Evolutionary conservation across 306 rosid species (phyloP), one percentile per base, ranked within the genome.

Genomic region (Herpetospermum pedunculosum): DNA sequence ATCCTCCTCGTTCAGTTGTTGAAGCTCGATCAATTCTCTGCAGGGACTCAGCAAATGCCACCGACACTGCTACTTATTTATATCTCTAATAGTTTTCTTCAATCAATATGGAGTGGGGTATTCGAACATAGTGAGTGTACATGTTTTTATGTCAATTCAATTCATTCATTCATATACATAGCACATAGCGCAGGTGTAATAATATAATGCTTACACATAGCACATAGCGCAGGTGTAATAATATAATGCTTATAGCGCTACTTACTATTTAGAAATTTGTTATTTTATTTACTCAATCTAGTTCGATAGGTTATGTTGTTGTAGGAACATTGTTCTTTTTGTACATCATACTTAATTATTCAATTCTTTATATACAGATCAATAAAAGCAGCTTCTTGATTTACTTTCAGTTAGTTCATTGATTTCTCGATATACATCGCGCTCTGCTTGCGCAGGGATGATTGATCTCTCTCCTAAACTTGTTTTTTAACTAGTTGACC

Each of bases 21-120:
- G 98, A 94, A 91, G 98, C 98, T 12, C 76, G 97, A 23, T 91
- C 98, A 55, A 94, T 94, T 81, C 98, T 94, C 70, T 85, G 88
- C 52, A 85, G 88, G 82, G 98, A 94, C 86, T 77, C 94, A 4
- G 76, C 91, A 65, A 86, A 88, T 76, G 86, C 88, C 64, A 43
- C 80, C 8, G 95, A 91, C 72, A 76, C 92, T 44, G 85, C 92
- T 6, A 68, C 81, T 53, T 91, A 85, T 78, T 86, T 86, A 69
- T 94, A 84, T 60, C 82, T 86, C 37, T 89, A 83, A 74, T 35
- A 9, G 13, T 18, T 29, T 63, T 44, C 13, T 26, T 11, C 73
- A 68, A 68, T 25, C n/a, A n/a, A n/a, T n/a, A n/a, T n/a, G n/a
- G n/a, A n/a, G n/a, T n/a, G n/a, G n/a, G n/a, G n/a, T n/a, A n/a